Conservation (phyloP, 192 early-diverging fungal species). For the Chytriomyces confervae region DNA sequence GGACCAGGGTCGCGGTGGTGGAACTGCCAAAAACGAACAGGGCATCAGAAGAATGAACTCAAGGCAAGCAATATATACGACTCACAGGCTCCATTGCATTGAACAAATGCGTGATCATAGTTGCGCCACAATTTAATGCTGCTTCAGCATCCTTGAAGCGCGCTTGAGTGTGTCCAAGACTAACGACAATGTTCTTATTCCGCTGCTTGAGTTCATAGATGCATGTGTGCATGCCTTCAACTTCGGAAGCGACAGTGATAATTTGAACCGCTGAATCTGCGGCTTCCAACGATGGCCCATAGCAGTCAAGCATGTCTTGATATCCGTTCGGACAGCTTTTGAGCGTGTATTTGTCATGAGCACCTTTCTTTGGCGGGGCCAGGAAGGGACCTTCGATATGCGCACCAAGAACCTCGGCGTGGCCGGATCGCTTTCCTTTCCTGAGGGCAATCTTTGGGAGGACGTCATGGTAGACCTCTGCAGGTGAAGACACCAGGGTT, state of each 20-base stretch:
- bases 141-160: conserved; percentile 24
- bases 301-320: conserved; percentile 69
- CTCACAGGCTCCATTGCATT: conserved; percentile 76
- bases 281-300: conserved; percentile 66
- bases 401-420: conserved; percentile 71
- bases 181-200: conserved; percentile 63
- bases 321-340: conserved; percentile 67
- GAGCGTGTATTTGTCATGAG: conserved; percentile 70
- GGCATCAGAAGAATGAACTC: no score
- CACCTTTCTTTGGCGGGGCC: conserved; percentile 74
- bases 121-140: conserved; percentile 46
- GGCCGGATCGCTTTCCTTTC: conserved; percentile 62
- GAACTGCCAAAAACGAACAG: conserved; percentile 49
- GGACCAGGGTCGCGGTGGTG: conserved; percentile 88
- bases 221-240: conserved; percentile 70
- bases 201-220: conserved; percentile 70
- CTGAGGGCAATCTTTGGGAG: conserved; percentile 68
- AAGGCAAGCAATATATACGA: conserved; percentile 2
- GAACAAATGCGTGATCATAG: conserved; percentile 81
- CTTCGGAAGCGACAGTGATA: conserved; percentile 80
- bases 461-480: conserved; percentile 68
- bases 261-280: conserved; percentile 58
- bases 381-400: conserved; percentile 75
- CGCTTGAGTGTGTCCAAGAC: conserved; percentile 54
- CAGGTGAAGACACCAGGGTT: conserved; percentile 75